Evolutionary conservation across 108 stramenopile species (phyloP), one percentile per base, ranked within the genome.

Genomic region (Skeletonema grethae): DNA sequence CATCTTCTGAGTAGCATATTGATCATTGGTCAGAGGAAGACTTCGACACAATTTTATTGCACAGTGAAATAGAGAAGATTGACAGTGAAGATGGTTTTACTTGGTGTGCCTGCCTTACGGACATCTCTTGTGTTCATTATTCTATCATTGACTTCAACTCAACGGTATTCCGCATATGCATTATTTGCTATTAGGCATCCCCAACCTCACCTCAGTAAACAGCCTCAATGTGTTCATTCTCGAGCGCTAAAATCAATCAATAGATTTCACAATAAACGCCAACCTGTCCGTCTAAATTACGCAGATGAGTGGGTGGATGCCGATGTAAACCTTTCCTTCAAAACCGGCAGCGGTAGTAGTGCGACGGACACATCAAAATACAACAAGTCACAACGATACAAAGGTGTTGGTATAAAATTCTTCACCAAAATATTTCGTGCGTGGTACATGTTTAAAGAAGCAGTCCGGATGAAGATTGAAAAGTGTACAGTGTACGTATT

Each of bases 401-500:
- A 22, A 56, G 58, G 24, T 22, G 16, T 36, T 34, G 57, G 41
- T 25, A 60, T 10, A 39, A 39, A 35, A 2, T 60, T 8, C n/a
- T 65, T 11, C 55, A 57, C 25, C 48, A 64, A 57, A 53, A 29
- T 65, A 15, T 15, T 22, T 16, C 55, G 53, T 4, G 3, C 53
- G 2, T 31, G 63, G 7, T 29, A 31, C 28, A 25, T 39, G 1
- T 1, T 70, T 16, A 69, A 69, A 57, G 68, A 63, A 36, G 11
- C 32, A 7, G 28, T 77, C 5, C 68, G 68, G 3, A 35, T 53
- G n/a, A 50, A 62, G 5, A 32, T 80, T 36, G 79, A 80, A 65
- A 59, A 70, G 1, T 69, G 73, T 28, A 86, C 88, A 1, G 75
- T 89, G 0, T 89, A 89, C 73, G 85, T 89, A 0, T 69, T 89